These are phyloP conservation scores for Bisporella sp. DNA, from an alignment of 2,329 filamentous ascomycete genomes.

Conservation along the genomic window DNA sequence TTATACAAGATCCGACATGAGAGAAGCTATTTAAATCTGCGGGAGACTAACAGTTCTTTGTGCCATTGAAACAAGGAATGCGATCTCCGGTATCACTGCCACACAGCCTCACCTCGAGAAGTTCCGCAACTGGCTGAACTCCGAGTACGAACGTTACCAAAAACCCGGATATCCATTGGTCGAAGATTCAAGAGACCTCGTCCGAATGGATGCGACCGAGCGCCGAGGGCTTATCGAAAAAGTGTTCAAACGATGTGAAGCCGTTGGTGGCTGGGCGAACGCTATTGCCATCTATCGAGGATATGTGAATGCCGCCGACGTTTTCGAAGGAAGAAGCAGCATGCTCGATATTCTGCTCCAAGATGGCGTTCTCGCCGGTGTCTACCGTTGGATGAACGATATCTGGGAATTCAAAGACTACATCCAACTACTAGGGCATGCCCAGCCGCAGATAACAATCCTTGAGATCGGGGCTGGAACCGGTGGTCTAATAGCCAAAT, in stretches of 20 bases:
- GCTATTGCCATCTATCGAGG: neutral
- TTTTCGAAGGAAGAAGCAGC: neutral
- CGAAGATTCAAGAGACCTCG: neutral
- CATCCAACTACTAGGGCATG: too few species aligned
- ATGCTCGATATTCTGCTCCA: neutral
- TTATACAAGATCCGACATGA: neutral
- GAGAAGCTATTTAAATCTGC: neutral
- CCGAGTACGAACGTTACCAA: neutral
- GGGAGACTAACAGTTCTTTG: neutral
- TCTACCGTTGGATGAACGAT: slow-evolving; percentile 6
- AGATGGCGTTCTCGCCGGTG: slow-evolving; percentile 1
- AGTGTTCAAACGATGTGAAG: neutral
- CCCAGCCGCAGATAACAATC: too few species aligned
- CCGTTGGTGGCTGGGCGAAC: neutral
- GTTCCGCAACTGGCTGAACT: neutral
- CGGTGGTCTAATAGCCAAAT: too few species aligned
- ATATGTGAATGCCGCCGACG: neutral
- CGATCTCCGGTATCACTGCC: neutral
- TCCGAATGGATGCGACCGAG: neutral
- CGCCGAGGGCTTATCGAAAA: neutral
- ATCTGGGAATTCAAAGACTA: neutral
- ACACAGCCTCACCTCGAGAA: neutral
- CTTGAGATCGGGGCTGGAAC: too few species aligned
- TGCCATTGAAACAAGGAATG: neutral
- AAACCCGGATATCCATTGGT: neutral